Conservation (phyloP, 805 yeast species). For the Teunomyces atbi region DNA sequence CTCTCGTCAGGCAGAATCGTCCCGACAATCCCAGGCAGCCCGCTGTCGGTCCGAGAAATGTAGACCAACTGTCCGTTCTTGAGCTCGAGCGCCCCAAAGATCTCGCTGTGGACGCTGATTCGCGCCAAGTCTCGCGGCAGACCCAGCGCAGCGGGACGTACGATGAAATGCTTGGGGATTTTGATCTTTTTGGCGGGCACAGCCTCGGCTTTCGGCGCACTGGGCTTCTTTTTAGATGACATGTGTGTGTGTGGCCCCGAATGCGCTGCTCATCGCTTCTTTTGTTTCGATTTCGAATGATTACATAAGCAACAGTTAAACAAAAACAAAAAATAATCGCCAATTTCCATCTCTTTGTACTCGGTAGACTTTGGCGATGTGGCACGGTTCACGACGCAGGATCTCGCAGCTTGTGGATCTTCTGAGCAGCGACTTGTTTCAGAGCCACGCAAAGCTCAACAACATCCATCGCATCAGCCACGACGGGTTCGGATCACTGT, state of each 20-base stretch:
- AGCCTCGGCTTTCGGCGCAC: conserved; percentile 18
- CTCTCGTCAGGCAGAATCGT: conserved; percentile 36
- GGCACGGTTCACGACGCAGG: not conserved
- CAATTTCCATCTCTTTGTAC: not conserved
- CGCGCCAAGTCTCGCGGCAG: conserved; percentile 19
- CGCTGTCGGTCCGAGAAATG: conserved; percentile 42
- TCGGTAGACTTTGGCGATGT: too few species aligned
- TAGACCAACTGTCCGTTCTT: conserved; percentile 45
- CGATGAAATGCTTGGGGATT: conserved; percentile 40
- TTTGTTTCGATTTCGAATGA: too few species aligned
- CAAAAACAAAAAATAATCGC: too few species aligned
- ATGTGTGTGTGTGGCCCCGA: conserved; percentile 6
- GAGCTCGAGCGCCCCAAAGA: conserved; percentile 48
- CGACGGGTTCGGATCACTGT: conserved; percentile 13
- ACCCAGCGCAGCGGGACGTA: conserved; percentile 26
- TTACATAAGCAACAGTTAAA: too few species aligned
- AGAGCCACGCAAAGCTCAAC: conserved; percentile 9
- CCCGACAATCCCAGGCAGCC: conserved; percentile 45
- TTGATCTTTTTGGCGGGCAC: conserved; percentile 33
- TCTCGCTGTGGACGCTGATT: conserved; percentile 41
- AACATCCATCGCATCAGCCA: conserved; percentile 11
- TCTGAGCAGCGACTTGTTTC: conserved; percentile 24
- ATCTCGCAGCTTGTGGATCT: not conserved
- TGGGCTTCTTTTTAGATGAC: conserved; percentile 27
- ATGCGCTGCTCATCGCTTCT: too few species aligned